Conservation (phyloP, 2,329 filamentous ascomycete genomes). For the Colletotrichum zoysiae region DNA sequence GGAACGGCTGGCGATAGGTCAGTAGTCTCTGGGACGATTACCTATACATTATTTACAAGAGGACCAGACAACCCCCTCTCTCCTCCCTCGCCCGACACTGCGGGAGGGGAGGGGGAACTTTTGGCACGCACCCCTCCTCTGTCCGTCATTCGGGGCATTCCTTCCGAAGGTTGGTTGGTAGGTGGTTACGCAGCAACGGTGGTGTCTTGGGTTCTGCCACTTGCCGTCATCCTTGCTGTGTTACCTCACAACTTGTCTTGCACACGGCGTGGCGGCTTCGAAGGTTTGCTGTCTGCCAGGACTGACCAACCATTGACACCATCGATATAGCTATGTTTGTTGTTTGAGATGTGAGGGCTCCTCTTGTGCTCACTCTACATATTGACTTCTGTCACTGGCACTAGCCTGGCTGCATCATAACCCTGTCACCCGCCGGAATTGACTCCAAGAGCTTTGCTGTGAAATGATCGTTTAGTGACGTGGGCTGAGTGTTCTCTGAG, state of each 20-base stretch:
- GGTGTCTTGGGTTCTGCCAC: neutral
- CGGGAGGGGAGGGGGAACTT: neutral
- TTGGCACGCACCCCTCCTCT: constrained; percentile 8
- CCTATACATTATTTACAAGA: neutral
- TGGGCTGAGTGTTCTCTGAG: constrained; percentile 12
- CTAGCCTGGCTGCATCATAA: constrained; percentile 18
- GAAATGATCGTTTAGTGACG: constrained; percentile 20
- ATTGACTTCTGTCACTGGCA: neutral
- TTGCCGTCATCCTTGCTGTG: neutral
- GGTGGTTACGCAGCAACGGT: neutral
- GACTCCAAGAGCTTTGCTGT: constrained; percentile 7
- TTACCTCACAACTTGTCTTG: neutral
- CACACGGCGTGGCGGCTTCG: neutral
- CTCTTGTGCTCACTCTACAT: neutral
- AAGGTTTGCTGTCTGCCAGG: neutral
- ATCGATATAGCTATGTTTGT: neutral
- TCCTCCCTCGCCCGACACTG: constrained; percentile 9
- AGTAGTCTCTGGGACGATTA: neutral
- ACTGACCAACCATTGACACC: neutral
- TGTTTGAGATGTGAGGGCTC: too few relatives aligned
- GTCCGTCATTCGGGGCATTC: neutral
- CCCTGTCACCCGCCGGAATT: constrained; percentile 26
- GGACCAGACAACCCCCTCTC: constrained; percentile 22
- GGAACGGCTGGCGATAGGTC: constrained; percentile 21
- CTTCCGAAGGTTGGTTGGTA: neutral